A percentile compares a stretch with the other conserved stretches of the same genome.
Conservation (phyloP, 148 eudicot species). For the Rhododendron griersonianum region DNA sequence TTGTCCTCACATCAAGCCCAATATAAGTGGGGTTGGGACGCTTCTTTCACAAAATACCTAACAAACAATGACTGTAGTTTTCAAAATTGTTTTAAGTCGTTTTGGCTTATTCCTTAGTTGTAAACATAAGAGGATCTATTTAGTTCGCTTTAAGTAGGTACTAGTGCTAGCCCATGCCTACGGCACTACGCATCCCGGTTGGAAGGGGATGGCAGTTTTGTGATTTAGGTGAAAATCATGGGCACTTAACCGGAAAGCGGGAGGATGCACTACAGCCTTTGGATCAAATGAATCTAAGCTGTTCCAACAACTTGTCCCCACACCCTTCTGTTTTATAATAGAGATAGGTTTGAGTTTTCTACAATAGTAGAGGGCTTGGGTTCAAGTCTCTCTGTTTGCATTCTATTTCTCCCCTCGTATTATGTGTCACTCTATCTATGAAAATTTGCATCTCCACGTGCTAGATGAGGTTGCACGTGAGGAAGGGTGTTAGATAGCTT, state of each 20-base stretch:
- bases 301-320: too few species aligned
- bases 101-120: neutral
- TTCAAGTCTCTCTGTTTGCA: neutral
- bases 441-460: neutral
- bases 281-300: too few species aligned
- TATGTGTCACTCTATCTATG: neutral
- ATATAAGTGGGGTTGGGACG: neutral
- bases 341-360: too few species aligned
- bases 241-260: too few species aligned
- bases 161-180: too few species aligned
- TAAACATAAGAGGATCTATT: neutral
- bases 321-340: too few species aligned
- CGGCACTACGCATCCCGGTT: too few species aligned
- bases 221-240: too few species aligned
- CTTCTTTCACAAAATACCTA: neutral
- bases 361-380: neutral
- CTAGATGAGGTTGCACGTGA: too few species aligned
- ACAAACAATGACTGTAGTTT: neutral
- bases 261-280: too few species aligned
- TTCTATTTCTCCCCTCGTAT: neutral
- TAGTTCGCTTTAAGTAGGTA: neutral
- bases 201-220: too few species aligned
- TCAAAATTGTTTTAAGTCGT: neutral
- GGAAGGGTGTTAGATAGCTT: neutral
- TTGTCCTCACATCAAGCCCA: neutral